Base-by-base conservation (phyloP, 148 eudicot genomes). In the Hydrangea macrophylla region DNA sequence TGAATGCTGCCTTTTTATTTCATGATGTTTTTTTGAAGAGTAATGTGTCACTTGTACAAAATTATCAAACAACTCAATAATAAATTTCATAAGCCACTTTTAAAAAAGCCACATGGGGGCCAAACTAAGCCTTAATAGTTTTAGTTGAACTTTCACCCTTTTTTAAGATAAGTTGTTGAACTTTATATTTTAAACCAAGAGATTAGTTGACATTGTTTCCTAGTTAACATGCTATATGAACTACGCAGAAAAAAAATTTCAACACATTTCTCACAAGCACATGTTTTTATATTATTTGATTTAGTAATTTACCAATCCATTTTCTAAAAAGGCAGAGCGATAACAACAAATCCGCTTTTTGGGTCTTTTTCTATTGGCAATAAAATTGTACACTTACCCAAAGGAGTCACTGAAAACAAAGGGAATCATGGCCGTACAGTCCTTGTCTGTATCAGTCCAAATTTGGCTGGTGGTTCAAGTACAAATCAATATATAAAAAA, bases 361-460 rank as follows among this genome's bases (percentile, higher is more conserved):
- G 27, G 26, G 1, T 58, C 31, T 17, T 15, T 59, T 27, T 35
- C 15, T 32, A 50, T 15, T 55, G 54, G 26, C 39, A 48, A 40
- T 15, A 7, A 15, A 55, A 50, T 62, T 64, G 61, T 42, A 23
- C 32, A 79, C 86, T 81, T 83, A 92, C 98, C 98, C 90, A 71
- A 92, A 92, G 54, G 91, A 85, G 62, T 87, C 87, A 39, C 86
- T 96, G 80, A 92, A 92, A 45, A 92, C 98, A 78, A 92, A 92
- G 9, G 96, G 98, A 75, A 92, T 93, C 98, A 92, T 92, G 69
- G 96, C 98, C 63, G 86, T 70, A 15, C 98, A 93, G 59, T 87
- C 69, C 32, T 89, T 92, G 69, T 92, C 97, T 2, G 97, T 92
- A 71, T 90, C 91, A 13, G 96, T 85, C 98, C 98, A 92, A 50